phyloP scores from a whole-genome alignment of 108 stramenopile genomes.

The Aurantiochytrium sp. region DNA sequence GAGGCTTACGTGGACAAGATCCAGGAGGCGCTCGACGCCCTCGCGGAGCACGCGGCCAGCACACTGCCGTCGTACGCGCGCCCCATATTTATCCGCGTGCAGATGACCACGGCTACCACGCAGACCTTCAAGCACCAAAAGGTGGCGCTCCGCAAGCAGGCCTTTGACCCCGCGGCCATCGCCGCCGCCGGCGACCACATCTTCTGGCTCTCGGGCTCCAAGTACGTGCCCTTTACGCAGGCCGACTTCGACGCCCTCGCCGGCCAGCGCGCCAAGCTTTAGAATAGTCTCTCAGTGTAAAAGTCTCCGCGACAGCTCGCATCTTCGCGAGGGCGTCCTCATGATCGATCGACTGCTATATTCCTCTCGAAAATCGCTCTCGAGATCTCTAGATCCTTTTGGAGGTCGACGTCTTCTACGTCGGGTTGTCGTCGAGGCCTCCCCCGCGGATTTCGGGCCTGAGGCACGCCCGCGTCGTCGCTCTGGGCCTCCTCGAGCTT shows the following conservation, averaged over 20 bases:
- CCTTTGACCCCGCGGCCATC: background rate
- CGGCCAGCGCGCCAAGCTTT: background rate
- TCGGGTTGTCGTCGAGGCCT: too few species aligned
- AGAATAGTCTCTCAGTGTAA: too few species aligned
- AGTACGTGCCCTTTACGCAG: background rate
- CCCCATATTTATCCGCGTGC: constrained; percentile 46
- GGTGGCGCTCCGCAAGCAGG: constrained; percentile 36
- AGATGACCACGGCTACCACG: constrained; percentile 33
- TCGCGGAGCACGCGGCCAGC: background rate
- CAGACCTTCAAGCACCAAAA: constrained; percentile 56
- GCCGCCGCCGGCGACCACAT: background rate
- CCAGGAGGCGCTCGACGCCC: background rate
- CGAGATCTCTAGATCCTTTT: too few species aligned
- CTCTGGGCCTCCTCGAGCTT: too few species aligned
- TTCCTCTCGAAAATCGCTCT: too few species aligned
- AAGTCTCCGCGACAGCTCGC: too few species aligned
- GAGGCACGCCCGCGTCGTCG: too few species aligned
- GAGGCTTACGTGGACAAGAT: background rate
- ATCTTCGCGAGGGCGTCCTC: too few species aligned
- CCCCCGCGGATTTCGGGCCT: too few species aligned
- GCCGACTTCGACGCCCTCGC: background rate
- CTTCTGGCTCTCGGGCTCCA: background rate
- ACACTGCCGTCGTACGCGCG: constrained; percentile 41
- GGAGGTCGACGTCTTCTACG: too few species aligned
- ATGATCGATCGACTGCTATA: too few species aligned